Percentiles rank a stretch among this genome's conserved stretches.
Evolutionary conservation across 1,284 basidiomycete genomes (phyloP).

Genomic region (Mycena citricolor): DNA sequence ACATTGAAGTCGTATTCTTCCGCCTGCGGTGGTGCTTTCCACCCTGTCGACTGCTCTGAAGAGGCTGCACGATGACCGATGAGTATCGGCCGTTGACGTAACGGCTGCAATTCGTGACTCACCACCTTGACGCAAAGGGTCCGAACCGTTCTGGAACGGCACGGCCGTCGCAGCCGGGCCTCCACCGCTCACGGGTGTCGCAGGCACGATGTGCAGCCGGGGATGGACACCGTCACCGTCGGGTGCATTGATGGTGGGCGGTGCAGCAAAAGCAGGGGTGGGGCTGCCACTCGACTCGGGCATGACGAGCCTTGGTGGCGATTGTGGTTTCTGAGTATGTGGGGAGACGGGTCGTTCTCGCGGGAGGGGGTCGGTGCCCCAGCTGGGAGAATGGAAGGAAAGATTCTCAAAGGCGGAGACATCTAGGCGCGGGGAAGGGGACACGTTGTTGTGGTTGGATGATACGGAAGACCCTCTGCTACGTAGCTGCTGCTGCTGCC

Average conservation of each 20-base stretch:
- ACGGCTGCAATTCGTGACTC: too few relatives aligned
- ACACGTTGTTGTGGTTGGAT: conserved; percentile 18
- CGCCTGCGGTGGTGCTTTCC: too few relatives aligned
- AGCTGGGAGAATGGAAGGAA: conserved; percentile 62
- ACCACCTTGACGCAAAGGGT: conserved; percentile 54
- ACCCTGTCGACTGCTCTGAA: too few relatives aligned
- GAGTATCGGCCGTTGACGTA: too few relatives aligned
- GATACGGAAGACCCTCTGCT: conserved; percentile 31
- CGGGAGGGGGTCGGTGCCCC: conserved; percentile 51
- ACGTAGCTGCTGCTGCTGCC: conserved; percentile 45
- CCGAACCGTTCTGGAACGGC: conserved; percentile 49
- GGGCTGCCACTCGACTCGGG: conserved; percentile 33
- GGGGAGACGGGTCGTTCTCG: conserved; percentile 42
- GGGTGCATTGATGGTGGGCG: conserved; percentile 67
- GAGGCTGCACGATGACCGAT: conserved; percentile 5
- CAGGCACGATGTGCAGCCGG: conserved; percentile 72
- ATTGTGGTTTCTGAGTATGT: conserved; percentile 52
- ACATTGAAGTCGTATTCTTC: too few relatives aligned
- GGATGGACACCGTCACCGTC: conserved; percentile 62
- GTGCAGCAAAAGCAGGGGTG: conserved; percentile 31
- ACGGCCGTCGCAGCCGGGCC: conserved; percentile 44
- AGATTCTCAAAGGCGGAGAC: conserved; percentile 51
- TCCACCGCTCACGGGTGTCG: conserved; percentile 72
- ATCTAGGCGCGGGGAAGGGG: conserved; percentile 21
- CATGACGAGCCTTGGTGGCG: conserved; percentile 69